Base-by-base conservation (phyloP, 1,284 basidiomycete genomes). In the Hymenochaete sp. region DNA sequence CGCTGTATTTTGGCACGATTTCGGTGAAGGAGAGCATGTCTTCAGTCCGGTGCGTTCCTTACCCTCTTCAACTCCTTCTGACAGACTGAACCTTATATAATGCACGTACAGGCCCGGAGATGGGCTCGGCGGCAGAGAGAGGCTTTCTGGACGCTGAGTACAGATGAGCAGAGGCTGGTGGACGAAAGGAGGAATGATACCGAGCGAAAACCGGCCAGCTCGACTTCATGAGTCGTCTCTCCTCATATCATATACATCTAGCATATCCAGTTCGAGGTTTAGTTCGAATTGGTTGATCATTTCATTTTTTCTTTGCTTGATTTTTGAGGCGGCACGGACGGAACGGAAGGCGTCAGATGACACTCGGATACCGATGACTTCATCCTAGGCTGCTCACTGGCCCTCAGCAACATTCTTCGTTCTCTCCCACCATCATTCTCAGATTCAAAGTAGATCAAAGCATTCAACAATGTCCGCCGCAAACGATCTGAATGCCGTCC, bases 11-110 rank as follows among this genome's bases (percentile, higher is more conserved):
- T 62, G 76, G 40, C 71, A 73, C 41, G 79, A 84, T 57, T 83
- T 76, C 59, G 81, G 81, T 3, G 75, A 80, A 24, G 63, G 66
- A 40, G 81, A 84, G 25, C 81, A 84, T 57, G 76, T 82, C 26
- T 84, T 82, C 60, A 71, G 70, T 60, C 77, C 78, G 16, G 80
- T 82, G 52, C 55, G 77, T 68, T 16, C 10, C 3, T 2, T 26
- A 14, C 14, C 36, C 24, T 38, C 11, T 10, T 47, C 19, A 18
- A 14, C 5, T 40, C 5, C 9, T 27, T 6, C n/a, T n/a, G n/a
- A n/a, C n/a, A n/a, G n/a, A n/a, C n/a, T n/a, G n/a, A 6, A 10
- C 13, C 4, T 27, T 2, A 27, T 24, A 9, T 1, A 8, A 24
- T 31, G n/a, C 18, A 19, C 19, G n/a, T 25, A 6, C 29, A 77